Evolutionary conservation across 331 rosid genomes (phyloP).

Genomic region (Phaseolus coccineus): DNA sequence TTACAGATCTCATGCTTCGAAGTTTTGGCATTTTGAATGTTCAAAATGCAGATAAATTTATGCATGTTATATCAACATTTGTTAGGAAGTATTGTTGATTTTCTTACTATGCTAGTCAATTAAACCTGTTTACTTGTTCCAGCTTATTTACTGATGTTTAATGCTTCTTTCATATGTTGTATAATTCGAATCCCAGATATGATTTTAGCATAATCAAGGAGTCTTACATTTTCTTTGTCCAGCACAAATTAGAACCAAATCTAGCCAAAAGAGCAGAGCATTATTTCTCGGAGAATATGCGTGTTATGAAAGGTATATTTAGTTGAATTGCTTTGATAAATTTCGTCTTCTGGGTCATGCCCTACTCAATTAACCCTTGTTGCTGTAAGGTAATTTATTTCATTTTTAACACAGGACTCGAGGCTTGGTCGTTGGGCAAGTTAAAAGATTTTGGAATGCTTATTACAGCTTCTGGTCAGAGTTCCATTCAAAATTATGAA

Average conservation of each 20-base stretch:
- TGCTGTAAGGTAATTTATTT: slow-evolving; percentile 38
- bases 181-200: slow-evolving; percentile 29
- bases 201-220: slow-evolving; percentile 35
- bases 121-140: slow-evolving; percentile 30
- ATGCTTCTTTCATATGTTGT: slow-evolving; percentile 33
- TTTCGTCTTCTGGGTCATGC: slow-evolving; percentile 26
- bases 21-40: slow-evolving; percentile 25
- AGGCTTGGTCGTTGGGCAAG: slow-evolving; percentile 83
- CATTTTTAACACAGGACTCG: slow-evolving; percentile 67
- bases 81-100: background rate
- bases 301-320: slow-evolving; percentile 78
- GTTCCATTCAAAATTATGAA: slow-evolving; percentile 92
- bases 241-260: slow-evolving; percentile 65
- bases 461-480: slow-evolving; percentile 82
- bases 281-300: slow-evolving; percentile 88
- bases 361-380: slow-evolving; percentile 23
- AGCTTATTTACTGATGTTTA: slow-evolving; percentile 22
- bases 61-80: slow-evolving; percentile 3
- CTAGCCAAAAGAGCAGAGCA: slow-evolving; percentile 90
- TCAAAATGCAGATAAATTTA: slow-evolving; percentile 13
- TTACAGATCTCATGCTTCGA: too few species aligned
- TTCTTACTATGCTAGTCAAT: slow-evolving; percentile 19
- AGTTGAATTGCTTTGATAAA: slow-evolving; percentile 15
- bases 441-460: slow-evolving; percentile 82
- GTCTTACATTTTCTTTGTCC: slow-evolving; percentile 41